These are phyloP conservation scores for Pilasporangium apinafurcum DNA, from an alignment of 352 stramenopile genomes.

Conservation along the genomic window DNA sequence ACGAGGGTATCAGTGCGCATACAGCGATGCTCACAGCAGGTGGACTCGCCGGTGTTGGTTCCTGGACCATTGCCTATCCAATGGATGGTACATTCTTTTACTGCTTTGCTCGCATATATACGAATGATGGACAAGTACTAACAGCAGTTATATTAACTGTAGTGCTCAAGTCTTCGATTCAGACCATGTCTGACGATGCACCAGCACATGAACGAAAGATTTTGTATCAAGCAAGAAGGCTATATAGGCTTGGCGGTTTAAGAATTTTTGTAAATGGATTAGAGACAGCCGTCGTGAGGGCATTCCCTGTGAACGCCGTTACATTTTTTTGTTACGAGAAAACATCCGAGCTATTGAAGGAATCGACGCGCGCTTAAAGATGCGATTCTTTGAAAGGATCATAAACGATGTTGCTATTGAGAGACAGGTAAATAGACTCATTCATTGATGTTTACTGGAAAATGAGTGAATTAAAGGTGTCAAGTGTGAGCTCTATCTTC, in stretches of 20 bases:
- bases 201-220: slow-evolving; percentile 58
- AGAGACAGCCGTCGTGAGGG: slow-evolving; percentile 66
- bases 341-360: slow-evolving; percentile 63
- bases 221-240: slow-evolving; percentile 51
- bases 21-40: slow-evolving; percentile 80
- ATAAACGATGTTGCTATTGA: no score
- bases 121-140: not conserved
- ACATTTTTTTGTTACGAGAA: slow-evolving; percentile 86
- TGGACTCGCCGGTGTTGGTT: slow-evolving; percentile 65
- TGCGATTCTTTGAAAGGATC: no score
- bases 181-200: slow-evolving; percentile 60
- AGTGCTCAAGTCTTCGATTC: slow-evolving; percentile 86
- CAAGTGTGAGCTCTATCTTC: no score
- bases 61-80: slow-evolving; percentile 78
- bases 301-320: slow-evolving; percentile 81
- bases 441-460: no score
- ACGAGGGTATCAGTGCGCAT: slow-evolving; percentile 38
- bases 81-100: slow-evolving; percentile 52
- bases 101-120: not conserved
- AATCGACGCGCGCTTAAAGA: slow-evolving; percentile 16
- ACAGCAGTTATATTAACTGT: not conserved
- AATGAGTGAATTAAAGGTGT: no score
- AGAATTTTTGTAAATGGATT: slow-evolving; percentile 76
- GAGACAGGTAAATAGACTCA: no score
- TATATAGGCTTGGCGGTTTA: slow-evolving; percentile 61